These are phyloP conservation scores for Aspergillus carlsbadensis DNA, from an alignment of 495 filamentous ascomycete genomes.

Conservation along the genomic window DNA sequence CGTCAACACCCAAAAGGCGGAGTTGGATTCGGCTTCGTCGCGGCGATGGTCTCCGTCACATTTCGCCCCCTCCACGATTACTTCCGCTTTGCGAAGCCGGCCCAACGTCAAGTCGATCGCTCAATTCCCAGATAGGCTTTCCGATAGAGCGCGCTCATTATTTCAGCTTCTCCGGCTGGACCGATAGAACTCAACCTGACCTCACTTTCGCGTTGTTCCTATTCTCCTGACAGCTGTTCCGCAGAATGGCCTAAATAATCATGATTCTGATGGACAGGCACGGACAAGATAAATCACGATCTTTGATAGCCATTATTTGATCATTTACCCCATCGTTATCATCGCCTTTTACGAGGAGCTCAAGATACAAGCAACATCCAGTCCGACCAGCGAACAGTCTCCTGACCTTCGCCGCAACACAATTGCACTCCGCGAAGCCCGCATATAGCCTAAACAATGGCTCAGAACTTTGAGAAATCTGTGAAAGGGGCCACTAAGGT, in stretches of 20 bases:
- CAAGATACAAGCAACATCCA: background rate
- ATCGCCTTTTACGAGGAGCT: background rate
- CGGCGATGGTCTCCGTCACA: conserved; percentile 8
- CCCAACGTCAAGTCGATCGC: background rate
- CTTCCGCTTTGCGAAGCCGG: background rate
- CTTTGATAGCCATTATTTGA: conserved; percentile 20
- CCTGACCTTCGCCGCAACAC: conserved; percentile 8
- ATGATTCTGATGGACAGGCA: conserved; percentile 27
- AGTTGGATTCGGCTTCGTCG: background rate
- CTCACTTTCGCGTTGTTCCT: background rate
- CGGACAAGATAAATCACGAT: conserved; percentile 22
- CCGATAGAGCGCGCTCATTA: background rate
- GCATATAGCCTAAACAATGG: conserved; percentile 49
- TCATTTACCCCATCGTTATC: background rate
- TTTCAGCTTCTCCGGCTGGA: background rate
- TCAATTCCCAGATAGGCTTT: background rate
- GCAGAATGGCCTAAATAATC: conserved; percentile 40
- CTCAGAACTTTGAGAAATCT: conserved; percentile 84
- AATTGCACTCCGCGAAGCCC: conserved; percentile 1
- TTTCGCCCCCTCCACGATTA: background rate
- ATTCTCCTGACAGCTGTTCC: conserved; percentile 18
- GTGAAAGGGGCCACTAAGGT: conserved; percentile 93
- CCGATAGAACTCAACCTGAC: background rate
- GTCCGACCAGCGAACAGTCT: background rate
- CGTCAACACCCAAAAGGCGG: conserved; percentile 3